These are phyloP conservation scores for Keithomyces neogunnii DNA, from an alignment of 2,329 filamentous ascomycete species.

Conservation along the genomic window DNA sequence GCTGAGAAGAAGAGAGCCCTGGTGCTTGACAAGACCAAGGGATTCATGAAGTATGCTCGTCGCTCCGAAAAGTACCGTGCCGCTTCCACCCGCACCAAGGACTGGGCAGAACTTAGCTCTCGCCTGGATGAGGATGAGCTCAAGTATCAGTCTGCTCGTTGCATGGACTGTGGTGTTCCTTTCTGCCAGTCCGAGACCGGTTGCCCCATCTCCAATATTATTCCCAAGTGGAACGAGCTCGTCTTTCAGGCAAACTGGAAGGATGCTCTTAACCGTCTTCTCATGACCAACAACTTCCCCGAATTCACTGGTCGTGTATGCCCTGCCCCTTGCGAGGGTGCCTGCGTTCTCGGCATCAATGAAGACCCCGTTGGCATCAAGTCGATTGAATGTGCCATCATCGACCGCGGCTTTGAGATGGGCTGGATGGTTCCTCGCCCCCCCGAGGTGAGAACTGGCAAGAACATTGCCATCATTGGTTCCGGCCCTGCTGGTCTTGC, in stretches of 20 bases:
- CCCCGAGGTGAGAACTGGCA: slow-evolving; percentile 74
- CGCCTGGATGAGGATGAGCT: slow-evolving; percentile 89
- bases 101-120: slow-evolving; percentile 86
- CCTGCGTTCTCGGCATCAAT: slow-evolving; percentile 92
- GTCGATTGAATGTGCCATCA: slow-evolving; percentile 96
- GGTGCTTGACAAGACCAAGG: slow-evolving; percentile 93
- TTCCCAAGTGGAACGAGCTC: slow-evolving; percentile 92
- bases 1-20: slow-evolving; percentile 85
- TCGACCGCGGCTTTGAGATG: slow-evolving; percentile 95
- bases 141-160: slow-evolving; percentile 92
- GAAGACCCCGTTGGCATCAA: slow-evolving; percentile 97
- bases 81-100: slow-evolving; percentile 74
- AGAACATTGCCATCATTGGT: slow-evolving; percentile 81
- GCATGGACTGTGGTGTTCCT: slow-evolving; percentile 98
- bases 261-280: slow-evolving; percentile 80
- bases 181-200: slow-evolving; percentile 97
- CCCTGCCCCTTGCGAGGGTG: slow-evolving; percentile 91
- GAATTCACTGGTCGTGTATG: slow-evolving; percentile 97
- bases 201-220: slow-evolving; percentile 95
- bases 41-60: slow-evolving; percentile 95
- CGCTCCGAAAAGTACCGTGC: slow-evolving; percentile 89
- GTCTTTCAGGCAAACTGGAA: slow-evolving; percentile 73
- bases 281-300: slow-evolving; percentile 98
- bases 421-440: slow-evolving; percentile 90
- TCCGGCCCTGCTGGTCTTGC: slow-evolving; percentile 89